Evolutionary conservation across 2,329 filamentous ascomycete species (phyloP), one percentile per base, ranked within the genome.

Genomic region (Lachnellula occidentalis): DNA sequence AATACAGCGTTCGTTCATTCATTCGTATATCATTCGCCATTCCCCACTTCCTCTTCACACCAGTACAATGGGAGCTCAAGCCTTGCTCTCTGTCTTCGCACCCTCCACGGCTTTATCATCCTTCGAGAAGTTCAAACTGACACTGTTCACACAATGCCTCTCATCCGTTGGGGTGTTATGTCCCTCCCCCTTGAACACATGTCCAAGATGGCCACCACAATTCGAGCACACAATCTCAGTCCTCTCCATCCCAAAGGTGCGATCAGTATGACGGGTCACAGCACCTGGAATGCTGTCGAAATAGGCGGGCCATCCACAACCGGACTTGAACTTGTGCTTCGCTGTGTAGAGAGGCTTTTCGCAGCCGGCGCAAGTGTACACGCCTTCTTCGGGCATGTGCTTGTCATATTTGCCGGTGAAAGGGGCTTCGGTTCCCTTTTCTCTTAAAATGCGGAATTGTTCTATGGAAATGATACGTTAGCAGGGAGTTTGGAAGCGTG

Each of bases 241-340:
- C 62, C 94, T 79, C 67, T 78, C 70, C 89, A 96, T 95, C 46
- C 92, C 92, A 50, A 91, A 80, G 0, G 84, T 77, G 47, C 73
- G 76, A 71, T 99, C 94, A 60, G 84, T 83, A 67, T 92, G 87
- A 58, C 92, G 79, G 36, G 83, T 89, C 12, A 99, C 90, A 1
- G 92, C 92, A 2, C 91, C 92, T 0, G 94, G 92, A 50, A 99
- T 83, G 61, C 87, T 92, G 73, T 99, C 94, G 70, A 92, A 99
- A 74, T 97, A 99, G 12, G 94, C 94, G 0, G 94, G 94, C 94
- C 94, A 99, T 58, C 94, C 94, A 73, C 94, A 99, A 42, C 91
- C 90, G 17, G 89, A 95, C 72, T 89, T 89, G 80, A 99, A 99
- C 73, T 99, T 99, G 74, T 96, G 92, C 59, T 80, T 80, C 27